Base-by-base conservation (phyloP, 176 grass and related monocot species). In the Eremochloa ophiuroides region DNA sequence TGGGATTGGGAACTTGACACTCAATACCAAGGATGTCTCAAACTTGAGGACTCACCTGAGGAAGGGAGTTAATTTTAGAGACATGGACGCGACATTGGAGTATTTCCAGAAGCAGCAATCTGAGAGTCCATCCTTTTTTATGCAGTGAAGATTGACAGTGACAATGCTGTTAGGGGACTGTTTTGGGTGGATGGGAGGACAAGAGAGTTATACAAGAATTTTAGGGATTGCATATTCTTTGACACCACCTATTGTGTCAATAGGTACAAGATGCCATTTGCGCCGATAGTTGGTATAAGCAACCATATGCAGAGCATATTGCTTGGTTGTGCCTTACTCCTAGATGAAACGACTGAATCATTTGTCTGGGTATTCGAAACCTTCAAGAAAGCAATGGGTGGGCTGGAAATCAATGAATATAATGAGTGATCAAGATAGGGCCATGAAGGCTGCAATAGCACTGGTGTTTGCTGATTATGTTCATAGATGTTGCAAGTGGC, bases 151-250 rank as follows among this genome's bases (percentile, higher is more conserved):
- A 0, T 17, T 20, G 9, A 69, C 20, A 17, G 44, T 1, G 0
- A 28, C 2, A 2, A 78, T 12, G 9, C 1, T 0, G 2, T 22
- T 0, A 44, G 12, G 1, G 40, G 16, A 2, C 2, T 76, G 0
- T 89, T 85, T 28, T 86, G 39, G 71, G 51, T 82, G 0, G 83
- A 85, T 50, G 75, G 68, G 2, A 29, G 34, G 5, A 51, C 72
- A 10, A 55, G 46, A 0, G n/a, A 20, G 7, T 0, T 66, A 10
- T 85, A 76, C 53, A 9, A 76, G 11, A 71, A 9, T 0, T 90
- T 83, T 10, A 28, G 25, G 0, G 87, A 85, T 53, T 62, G 28
- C 0, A 15, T 88, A 10, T 43, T 43, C 10, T 43, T 34, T 34
- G 33, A 34, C 33, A 34, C 33, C 3, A 34, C 33, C 33, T 34